Conservation (phyloP, 345 rosid species). For the Dovyalis caffra region DNA sequence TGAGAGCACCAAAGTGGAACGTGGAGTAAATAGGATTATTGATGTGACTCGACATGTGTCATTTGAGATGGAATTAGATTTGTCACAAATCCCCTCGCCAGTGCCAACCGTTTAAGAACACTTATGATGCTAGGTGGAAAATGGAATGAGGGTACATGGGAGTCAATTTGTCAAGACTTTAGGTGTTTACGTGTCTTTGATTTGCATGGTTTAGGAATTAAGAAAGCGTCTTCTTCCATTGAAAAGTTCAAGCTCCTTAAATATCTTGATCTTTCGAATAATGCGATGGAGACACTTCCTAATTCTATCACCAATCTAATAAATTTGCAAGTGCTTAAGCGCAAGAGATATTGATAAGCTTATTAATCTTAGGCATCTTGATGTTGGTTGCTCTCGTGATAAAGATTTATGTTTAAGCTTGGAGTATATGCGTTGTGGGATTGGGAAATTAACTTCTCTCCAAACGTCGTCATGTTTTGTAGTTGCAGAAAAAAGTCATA, state of each 20-base stretch:
- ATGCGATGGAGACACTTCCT: conserved; percentile 2
- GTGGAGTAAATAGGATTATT: rapidly evolving
- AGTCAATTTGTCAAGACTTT: neutral
- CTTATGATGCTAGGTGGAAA: neutral
- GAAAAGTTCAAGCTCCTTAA: conserved; percentile 13
- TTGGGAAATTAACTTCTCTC: conserved; percentile 2
- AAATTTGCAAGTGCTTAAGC: conserved; percentile 15
- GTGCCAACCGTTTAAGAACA: conserved; percentile 1
- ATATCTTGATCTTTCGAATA: conserved; percentile 19
- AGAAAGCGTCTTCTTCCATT: neutral
- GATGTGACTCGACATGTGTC: conserved; percentile 1
- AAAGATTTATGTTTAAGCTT: neutral
- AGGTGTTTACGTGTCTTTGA: conserved; percentile 1
- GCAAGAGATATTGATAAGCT: neutral
- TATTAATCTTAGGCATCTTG: conserved; percentile 8
- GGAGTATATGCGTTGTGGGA: neutral
- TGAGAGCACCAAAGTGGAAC: too few species aligned
- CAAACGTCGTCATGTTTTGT: conserved; percentile 4
- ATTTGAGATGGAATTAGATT: neutral
- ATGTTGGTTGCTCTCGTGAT: neutral
- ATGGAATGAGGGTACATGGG: neutral
- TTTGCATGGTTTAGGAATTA: neutral
- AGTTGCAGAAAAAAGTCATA: neutral
- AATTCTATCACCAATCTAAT: conserved; percentile 2
- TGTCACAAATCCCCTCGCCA: neutral